Evolutionary conservation across 495 filamentous ascomycete species (phyloP).

Genomic region (Penicillium cinerascens): DNA sequence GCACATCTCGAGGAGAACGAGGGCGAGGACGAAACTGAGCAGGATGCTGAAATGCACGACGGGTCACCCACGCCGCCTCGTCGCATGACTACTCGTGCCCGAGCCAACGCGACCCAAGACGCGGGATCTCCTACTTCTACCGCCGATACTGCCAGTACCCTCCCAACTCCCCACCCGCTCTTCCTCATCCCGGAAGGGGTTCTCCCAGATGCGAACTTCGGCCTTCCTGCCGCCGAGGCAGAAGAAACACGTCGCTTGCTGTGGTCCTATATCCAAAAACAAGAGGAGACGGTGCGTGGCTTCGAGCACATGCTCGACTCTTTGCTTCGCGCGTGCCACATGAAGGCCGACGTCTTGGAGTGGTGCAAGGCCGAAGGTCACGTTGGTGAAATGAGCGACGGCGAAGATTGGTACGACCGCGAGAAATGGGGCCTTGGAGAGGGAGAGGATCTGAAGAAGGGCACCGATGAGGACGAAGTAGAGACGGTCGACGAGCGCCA

Average conservation of each 20-base stretch:
- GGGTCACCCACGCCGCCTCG: slow-evolving; percentile 46
- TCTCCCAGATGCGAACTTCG: slow-evolving; percentile 72
- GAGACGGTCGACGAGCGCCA: slow-evolving; percentile 69
- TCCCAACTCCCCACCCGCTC: slow-evolving; percentile 69
- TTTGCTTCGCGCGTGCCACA: slow-evolving; percentile 70
- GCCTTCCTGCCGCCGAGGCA: slow-evolving; percentile 76
- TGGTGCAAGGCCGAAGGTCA: slow-evolving; percentile 92
- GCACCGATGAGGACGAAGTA: slow-evolving; percentile 86
- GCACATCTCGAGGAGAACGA: not conserved
- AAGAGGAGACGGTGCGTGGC: slow-evolving; percentile 88
- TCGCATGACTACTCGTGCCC: slow-evolving; percentile 68
- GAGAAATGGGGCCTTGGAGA: slow-evolving; percentile 79
- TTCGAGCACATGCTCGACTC: slow-evolving; percentile 70
- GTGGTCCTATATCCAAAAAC: slow-evolving; percentile 86
- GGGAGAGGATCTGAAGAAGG: slow-evolving; percentile 79
- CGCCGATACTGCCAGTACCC: slow-evolving; percentile 46
- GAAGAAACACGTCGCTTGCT: slow-evolving; percentile 83
- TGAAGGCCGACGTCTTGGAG: slow-evolving; percentile 73
- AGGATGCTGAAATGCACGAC: slow-evolving; percentile 39
- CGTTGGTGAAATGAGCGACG: slow-evolving; percentile 79
- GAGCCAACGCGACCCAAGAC: slow-evolving; percentile 50
- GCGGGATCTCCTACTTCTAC: slow-evolving; percentile 44
- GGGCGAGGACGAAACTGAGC: slow-evolving; percentile 22
- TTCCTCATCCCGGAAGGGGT: slow-evolving; percentile 71
- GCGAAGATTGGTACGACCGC: slow-evolving; percentile 93